Percentiles rank a stretch among this genome's conserved stretches.
These are phyloP conservation scores for Myxozyma udenii DNA, from an alignment of 805 yeast species.

Conservation along the genomic window DNA sequence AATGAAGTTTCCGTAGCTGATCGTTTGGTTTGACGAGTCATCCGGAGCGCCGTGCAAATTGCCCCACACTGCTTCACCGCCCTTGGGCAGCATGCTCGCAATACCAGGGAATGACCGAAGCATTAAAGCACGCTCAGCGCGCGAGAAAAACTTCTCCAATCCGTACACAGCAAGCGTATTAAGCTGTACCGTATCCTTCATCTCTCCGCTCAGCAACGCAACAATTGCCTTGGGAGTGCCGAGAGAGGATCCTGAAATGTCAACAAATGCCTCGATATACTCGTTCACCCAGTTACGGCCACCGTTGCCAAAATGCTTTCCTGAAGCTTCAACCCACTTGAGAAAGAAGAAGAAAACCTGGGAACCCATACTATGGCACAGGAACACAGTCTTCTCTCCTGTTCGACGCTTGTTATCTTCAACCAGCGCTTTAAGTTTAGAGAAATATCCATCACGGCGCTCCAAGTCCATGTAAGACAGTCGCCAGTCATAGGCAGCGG, in stretches of 20 bases:
- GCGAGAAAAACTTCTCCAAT: slow-evolving; percentile 85
- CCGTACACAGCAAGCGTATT: slow-evolving; percentile 93
- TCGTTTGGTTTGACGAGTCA: slow-evolving; percentile 30
- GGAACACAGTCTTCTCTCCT: slow-evolving; percentile 67
- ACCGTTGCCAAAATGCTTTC: slow-evolving; percentile 81
- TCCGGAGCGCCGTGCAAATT: slow-evolving; percentile 63
- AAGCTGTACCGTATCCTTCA: slow-evolving; percentile 94
- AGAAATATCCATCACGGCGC: slow-evolving; percentile 78
- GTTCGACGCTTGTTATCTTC: slow-evolving; percentile 55
- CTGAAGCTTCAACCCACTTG: slow-evolving; percentile 95
- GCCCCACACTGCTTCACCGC: slow-evolving; percentile 92
- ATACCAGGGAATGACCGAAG: slow-evolving; percentile 87
- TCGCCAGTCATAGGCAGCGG: slow-evolving; percentile 97
- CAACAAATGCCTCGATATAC: slow-evolving; percentile 74
- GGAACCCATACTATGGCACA: slow-evolving; percentile 96
- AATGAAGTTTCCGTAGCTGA: slow-evolving; percentile 70
- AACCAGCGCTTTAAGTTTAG: slow-evolving; percentile 67
- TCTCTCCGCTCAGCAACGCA: slow-evolving; percentile 92
- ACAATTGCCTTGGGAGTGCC: slow-evolving; percentile 95
- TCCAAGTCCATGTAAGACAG: slow-evolving; percentile 86
- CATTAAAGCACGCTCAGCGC: slow-evolving; percentile 84
- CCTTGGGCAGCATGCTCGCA: slow-evolving; percentile 94
- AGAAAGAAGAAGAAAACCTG: slow-evolving; percentile 84
- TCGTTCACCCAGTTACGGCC: slow-evolving; percentile 85
- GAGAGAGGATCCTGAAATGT: slow-evolving; percentile 82